Evolutionary conservation across 192 early-diverging fungal genomes (phyloP).

Genomic region (Coemansia pectinata): DNA sequence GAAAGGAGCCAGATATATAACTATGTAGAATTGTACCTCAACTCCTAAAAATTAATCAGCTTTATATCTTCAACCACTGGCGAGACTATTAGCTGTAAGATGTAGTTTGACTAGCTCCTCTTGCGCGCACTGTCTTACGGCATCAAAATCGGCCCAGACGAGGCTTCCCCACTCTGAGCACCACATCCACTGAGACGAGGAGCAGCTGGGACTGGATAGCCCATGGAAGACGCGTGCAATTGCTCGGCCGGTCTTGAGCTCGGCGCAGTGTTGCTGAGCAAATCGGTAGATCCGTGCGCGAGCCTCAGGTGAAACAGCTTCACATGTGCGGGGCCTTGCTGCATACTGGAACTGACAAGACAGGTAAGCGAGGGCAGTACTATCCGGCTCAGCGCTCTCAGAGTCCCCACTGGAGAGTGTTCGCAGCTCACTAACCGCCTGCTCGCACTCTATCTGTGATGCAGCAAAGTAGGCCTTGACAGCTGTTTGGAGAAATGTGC

Average conservation of each 20-base stretch:
- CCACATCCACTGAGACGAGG: constrained; percentile 47
- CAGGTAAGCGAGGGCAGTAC: neutral
- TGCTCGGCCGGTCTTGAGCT: constrained; percentile 34
- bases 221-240: constrained; percentile 51
- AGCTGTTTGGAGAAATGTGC: constrained; percentile 25
- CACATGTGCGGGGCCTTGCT: neutral
- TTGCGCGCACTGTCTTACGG: constrained; percentile 35
- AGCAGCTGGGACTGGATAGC: constrained; percentile 34
- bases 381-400: neutral
- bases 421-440: neutral
- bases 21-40: neutral
- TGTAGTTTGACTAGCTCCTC: constrained; percentile 41
- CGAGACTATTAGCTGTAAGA: neutral
- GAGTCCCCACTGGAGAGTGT: neutral
- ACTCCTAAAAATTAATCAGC: neutral
- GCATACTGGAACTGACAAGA: neutral
- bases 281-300: constrained; percentile 22
- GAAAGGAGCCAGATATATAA: constrained; percentile 21
- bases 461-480: constrained; percentile 38
- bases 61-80: neutral
- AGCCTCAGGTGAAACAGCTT: neutral
- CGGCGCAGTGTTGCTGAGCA: constrained; percentile 23
- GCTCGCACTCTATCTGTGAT: constrained; percentile 2
- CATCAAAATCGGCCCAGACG: constrained; percentile 32
- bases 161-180: constrained; percentile 49